Evolutionary conservation across 2,329 filamentous ascomycete species (phyloP), one percentile per base, ranked within the genome.

Genomic region (Aspergillus aculeatinus): DNA sequence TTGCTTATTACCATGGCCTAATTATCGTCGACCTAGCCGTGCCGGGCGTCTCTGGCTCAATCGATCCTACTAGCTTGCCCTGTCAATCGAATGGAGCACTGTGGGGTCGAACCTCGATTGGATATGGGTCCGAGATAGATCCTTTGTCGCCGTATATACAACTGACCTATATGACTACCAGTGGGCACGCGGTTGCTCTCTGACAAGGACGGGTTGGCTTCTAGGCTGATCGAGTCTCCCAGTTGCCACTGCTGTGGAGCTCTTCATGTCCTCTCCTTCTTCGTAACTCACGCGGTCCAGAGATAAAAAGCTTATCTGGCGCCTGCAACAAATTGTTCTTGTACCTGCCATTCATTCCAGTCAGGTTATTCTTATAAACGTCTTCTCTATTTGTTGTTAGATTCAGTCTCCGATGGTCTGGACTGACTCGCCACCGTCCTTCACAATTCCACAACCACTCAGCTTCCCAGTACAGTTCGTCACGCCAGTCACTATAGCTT

Each of bases 301-400:
- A 60, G 57, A 63, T 50, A 31, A 48, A 61, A 58, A 62, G 59
- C 62, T 66, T 66, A 62, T 66, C 64, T 65, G 49, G 60, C 57
- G 27, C 60, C 55, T 60, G 33, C 35, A 39, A 51, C 49, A 35
- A 51, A 33, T 42, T 25, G 23, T 44, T 42, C 39, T 11, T 47
- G 21, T 49, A 44, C 56, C 39, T 31, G 42, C 52, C 48, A 42
- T 55, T 33, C 29, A 27, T 52, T 31, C 9, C 9, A n/a, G 29
- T 39, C 16, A 42, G 51, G 16, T 56, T 57, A 35, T 47, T 55
- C 29, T 57, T 55, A 50, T 55, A 59, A 51, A 51, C 57, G 33
- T 27, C 62, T 54, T 10, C 27, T 54, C 48, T 49, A 51, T 53
- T 48, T 42, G 44, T 33, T 33, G 53, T 58, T 29, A 54, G 63